phyloP scores from a whole-genome alignment of 441 rosid genomes.

The Arabidopsis lyrata region DNA sequence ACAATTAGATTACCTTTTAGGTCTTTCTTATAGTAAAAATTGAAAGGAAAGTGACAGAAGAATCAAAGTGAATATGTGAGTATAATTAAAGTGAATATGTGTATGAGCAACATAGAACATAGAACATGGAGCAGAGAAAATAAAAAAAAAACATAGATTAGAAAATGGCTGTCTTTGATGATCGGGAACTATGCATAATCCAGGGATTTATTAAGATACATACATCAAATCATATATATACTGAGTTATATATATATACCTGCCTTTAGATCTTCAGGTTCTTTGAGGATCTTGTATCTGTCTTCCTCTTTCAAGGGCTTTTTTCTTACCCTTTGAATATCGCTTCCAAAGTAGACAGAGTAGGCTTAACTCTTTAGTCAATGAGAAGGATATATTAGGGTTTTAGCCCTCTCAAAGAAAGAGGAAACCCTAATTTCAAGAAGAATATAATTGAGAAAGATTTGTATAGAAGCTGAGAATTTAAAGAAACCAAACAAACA shows the following conservation, averaged over 20 bases:
- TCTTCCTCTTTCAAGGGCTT: constrained; percentile 54
- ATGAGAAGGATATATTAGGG: constrained; percentile 47
- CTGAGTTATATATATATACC: constrained; percentile 31
- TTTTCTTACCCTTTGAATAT: constrained; percentile 44
- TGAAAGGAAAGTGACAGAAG: constrained; percentile 33
- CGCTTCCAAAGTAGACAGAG: constrained; percentile 45
- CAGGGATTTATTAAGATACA: constrained; percentile 19
- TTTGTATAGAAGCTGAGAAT: constrained; percentile 41
- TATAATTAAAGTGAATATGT: constrained; percentile 9
- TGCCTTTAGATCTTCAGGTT: constrained; percentile 45
- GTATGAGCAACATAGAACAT: constrained; percentile 5
- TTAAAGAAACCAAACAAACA: constrained; percentile 44
- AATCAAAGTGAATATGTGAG: constrained; percentile 4
- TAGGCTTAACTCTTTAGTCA: constrained; percentile 53
- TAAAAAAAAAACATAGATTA: constrained; percentile 2
- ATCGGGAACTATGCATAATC: constrained; percentile 25
- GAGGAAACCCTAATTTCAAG: constrained; percentile 60
- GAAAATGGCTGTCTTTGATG: constrained; percentile 14
- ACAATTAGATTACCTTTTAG: constrained; percentile 22
- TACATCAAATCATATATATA: constrained; percentile 1
- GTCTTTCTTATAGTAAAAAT: constrained; percentile 21
- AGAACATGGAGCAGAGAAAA: constrained; percentile 31
- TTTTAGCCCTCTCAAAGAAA: constrained; percentile 43
- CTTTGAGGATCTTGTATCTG: constrained; percentile 43
- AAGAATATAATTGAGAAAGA: constrained; percentile 39